phyloP scores from a whole-genome alignment of 805 yeast genomes.

The Kazachstania bromeliacearum region DNA sequence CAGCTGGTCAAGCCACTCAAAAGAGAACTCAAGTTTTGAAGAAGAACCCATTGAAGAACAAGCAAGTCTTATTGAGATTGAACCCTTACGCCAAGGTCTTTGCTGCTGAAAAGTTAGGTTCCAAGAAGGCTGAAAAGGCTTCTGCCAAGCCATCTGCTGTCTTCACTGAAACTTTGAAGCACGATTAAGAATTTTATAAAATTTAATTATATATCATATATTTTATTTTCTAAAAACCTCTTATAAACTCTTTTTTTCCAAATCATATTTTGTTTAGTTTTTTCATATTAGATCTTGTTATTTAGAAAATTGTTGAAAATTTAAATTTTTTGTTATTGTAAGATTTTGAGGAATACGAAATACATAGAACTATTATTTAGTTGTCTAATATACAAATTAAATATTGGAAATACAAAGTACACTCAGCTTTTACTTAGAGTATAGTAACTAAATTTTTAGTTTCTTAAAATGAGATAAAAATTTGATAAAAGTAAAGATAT shows the following conservation, averaged over 20 bases:
- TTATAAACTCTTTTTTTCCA: conserved; percentile 1
- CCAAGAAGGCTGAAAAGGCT: conserved; percentile 61
- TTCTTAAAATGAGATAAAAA: too few species aligned
- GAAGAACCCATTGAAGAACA: conserved; percentile 99
- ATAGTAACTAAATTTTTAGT: too few species aligned
- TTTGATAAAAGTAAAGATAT: too few species aligned
- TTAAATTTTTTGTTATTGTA: background rate
- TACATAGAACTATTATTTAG: too few species aligned
- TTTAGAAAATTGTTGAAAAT: background rate
- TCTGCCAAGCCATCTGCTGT: conserved; percentile 63
- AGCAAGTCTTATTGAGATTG: conserved; percentile 93
- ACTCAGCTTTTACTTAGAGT: too few species aligned
- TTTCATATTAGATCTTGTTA: background rate
- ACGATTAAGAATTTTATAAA: conserved; percentile 33
- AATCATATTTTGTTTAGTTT: background rate
- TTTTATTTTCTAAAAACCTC: conserved; percentile 1
- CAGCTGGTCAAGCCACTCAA: conserved; percentile 89
- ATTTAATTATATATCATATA: conserved; percentile 2
- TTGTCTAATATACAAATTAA: too few species aligned
- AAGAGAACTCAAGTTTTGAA: conserved; percentile 92
- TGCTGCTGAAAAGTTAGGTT: conserved; percentile 84
- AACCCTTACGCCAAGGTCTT: conserved; percentile 99
- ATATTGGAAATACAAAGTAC: too few species aligned
- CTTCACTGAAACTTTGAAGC: conserved; percentile 59
- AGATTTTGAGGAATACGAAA: too few species aligned